These are phyloP conservation scores for Helotiales sp. DNA, from an alignment of 2,329 filamentous ascomycete genomes.

Conservation along the genomic window DNA sequence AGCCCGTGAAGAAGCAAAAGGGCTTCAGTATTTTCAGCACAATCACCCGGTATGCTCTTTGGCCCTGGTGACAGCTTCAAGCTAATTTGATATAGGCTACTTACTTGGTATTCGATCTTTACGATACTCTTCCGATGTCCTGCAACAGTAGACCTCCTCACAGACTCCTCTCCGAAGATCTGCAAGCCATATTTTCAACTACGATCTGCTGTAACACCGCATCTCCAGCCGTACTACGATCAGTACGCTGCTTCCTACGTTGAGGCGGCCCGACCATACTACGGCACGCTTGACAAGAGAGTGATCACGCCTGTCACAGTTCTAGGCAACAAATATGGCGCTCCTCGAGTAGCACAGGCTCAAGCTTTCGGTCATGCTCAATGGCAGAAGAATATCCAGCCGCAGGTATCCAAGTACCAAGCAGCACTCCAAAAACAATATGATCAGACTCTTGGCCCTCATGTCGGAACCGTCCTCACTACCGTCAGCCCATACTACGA, in stretches of 20 bases:
- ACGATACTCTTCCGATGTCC: constrained; percentile 85
- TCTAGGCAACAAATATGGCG: constrained; percentile 71
- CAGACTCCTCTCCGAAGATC: constrained; percentile 69
- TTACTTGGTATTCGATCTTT: constrained; percentile 83
- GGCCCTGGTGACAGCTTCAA: neutral
- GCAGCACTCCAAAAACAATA: constrained; percentile 65
- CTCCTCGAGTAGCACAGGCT: constrained; percentile 68
- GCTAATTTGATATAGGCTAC: constrained; percentile 52
- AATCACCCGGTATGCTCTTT: constrained; percentile 51
- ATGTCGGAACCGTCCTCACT: constrained; percentile 63
- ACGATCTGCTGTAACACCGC: constrained; percentile 65
- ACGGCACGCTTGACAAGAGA: constrained; percentile 57
- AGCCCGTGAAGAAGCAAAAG: constrained; percentile 23
- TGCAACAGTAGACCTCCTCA: constrained; percentile 63
- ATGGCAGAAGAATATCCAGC: constrained; percentile 78
- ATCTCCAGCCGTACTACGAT: constrained; percentile 83
- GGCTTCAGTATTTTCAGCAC: constrained; percentile 45
- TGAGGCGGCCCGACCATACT: constrained; percentile 75
- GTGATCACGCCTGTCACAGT: constrained; percentile 68
- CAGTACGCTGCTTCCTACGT: constrained; percentile 83
- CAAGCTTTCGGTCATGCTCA: constrained; percentile 66
- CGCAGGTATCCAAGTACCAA: constrained; percentile 69
- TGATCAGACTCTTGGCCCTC: constrained; percentile 67
- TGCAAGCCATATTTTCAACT: constrained; percentile 80
- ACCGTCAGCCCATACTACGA: constrained; percentile 72